phyloP scores from a whole-genome alignment of 179 eudicot genomes.

The Silene vulgaris region DNA sequence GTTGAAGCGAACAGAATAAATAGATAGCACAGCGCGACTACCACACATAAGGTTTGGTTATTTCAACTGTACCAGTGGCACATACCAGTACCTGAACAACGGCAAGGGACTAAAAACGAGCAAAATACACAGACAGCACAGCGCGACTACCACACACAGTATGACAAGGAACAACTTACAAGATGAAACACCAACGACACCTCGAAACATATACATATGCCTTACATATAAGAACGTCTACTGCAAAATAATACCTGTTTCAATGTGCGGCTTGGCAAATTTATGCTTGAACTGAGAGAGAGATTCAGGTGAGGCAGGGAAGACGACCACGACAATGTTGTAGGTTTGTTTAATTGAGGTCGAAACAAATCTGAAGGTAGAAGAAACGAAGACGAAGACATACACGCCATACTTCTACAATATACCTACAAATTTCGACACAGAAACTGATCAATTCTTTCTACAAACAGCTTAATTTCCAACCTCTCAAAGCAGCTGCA shows the following conservation, averaged over 20 bases:
- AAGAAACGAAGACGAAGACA: constrained; percentile 29
- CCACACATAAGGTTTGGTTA: not conserved
- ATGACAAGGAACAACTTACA: too few species aligned
- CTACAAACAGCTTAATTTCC: constrained; percentile 2
- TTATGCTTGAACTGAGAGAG: constrained; percentile 30
- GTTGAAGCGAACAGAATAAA: not conserved
- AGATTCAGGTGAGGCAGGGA: constrained; percentile 46
- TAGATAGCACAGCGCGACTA: not conserved
- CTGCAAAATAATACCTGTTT: constrained; percentile 40
- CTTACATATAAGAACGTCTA: too few species aligned
- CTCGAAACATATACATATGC: not conserved
- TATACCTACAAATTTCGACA: constrained; percentile 17
- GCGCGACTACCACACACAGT: too few species aligned
- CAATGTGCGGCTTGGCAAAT: constrained; percentile 23
- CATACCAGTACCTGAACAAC: too few species aligned
- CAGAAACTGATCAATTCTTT: not conserved
- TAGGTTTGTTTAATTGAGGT: constrained; percentile 29
- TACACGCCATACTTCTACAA: constrained; percentile 26
- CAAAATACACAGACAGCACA: too few species aligned
- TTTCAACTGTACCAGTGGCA: too few species aligned
- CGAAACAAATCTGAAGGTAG: constrained; percentile 32
- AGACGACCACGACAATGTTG: constrained; percentile 57
- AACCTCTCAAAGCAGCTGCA: not conserved
- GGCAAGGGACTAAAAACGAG: too few species aligned
- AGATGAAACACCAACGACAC: not conserved